Conservation (phyloP, 495 filamentous ascomycete genomes). For the Cudoniella acicularis region DNA sequence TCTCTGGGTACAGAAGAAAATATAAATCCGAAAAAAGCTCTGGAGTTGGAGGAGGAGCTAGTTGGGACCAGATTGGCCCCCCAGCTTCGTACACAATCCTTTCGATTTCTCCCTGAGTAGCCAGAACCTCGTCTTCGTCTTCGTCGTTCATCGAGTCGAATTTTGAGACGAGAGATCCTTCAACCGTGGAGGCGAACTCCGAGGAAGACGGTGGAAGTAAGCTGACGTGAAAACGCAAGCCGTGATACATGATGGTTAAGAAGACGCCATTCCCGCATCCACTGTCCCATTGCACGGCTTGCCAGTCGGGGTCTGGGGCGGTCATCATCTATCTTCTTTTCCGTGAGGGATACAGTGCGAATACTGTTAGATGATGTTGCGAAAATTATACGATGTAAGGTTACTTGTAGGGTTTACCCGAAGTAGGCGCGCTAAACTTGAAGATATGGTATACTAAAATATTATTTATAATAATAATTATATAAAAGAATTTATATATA, state of each 20-base stretch:
- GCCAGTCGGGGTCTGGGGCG: too few relatives aligned
- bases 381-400: too few relatives aligned
- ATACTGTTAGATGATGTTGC: too few relatives aligned
- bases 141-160: conserved; percentile 12
- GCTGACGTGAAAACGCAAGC: conserved; percentile 16
- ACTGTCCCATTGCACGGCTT: conserved; percentile 12
- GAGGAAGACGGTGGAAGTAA: conserved; percentile 9
- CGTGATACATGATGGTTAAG: conserved; percentile 15
- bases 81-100: conserved; percentile 17
- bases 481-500: too few relatives aligned
- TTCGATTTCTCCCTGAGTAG: conserved; percentile 15
- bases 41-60: conserved; percentile 11
- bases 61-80: conserved; percentile 13
- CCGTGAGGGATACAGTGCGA: too few relatives aligned
- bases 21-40: not conserved
- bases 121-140: conserved; percentile 5
- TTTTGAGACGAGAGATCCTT: conserved; percentile 16
- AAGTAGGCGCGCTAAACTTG: too few relatives aligned
- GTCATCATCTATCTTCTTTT: too few relatives aligned
- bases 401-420: too few relatives aligned
- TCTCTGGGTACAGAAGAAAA: conserved; percentile 12
- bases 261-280: conserved; percentile 17
- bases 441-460: too few relatives aligned
- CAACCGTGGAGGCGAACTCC: conserved; percentile 14
- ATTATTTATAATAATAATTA: too few relatives aligned